These are phyloP conservation scores for Chaetomium sp. DNA, from an alignment of 2,329 filamentous ascomycete species.

Conservation along the genomic window DNA sequence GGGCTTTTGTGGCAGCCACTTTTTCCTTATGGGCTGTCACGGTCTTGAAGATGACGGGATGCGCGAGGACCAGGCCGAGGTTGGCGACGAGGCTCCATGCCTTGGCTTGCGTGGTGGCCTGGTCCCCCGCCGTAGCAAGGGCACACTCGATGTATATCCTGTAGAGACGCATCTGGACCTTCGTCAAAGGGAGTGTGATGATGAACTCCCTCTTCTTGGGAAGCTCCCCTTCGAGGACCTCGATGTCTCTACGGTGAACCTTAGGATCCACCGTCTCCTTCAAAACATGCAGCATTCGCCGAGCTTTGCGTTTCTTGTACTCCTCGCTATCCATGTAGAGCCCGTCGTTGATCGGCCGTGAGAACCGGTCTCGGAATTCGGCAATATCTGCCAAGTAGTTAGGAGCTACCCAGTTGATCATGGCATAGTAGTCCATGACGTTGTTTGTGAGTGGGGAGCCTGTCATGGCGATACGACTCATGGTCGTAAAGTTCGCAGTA, in stretches of 20 bases:
- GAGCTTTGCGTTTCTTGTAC: conserved; percentile 49
- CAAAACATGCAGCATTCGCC: conserved; percentile 63
- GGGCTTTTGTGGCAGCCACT: neutral
- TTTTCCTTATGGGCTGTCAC: conserved; percentile 19
- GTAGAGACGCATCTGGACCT: conserved; percentile 60
- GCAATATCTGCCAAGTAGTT: conserved; percentile 62
- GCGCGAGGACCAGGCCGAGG: conserved; percentile 45
- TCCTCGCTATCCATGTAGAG: conserved; percentile 57
- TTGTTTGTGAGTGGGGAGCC: conserved; percentile 83
- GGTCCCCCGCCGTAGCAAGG: conserved; percentile 3
- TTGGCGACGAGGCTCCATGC: conserved; percentile 35
- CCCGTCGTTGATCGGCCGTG: conserved; percentile 65
- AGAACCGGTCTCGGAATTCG: conserved; percentile 67
- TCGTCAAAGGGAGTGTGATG: conserved; percentile 64
- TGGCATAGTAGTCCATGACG: conserved; percentile 74
- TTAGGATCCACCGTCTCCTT: conserved; percentile 70
- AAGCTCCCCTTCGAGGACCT: conserved; percentile 56
- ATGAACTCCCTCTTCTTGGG: conserved; percentile 77
- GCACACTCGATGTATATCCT: conserved; percentile 33
- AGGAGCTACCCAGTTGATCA: conserved; percentile 82
- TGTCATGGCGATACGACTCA: conserved; percentile 72
- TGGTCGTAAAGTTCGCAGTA: conserved; percentile 56
- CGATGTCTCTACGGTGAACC: conserved; percentile 66
- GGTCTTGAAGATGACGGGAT: conserved; percentile 42
- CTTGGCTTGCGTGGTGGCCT: conserved; percentile 15